phyloP scores from a whole-genome alignment of 371 early-diverging fungal genomes.

The Lichtheimia ramosa region DNA sequence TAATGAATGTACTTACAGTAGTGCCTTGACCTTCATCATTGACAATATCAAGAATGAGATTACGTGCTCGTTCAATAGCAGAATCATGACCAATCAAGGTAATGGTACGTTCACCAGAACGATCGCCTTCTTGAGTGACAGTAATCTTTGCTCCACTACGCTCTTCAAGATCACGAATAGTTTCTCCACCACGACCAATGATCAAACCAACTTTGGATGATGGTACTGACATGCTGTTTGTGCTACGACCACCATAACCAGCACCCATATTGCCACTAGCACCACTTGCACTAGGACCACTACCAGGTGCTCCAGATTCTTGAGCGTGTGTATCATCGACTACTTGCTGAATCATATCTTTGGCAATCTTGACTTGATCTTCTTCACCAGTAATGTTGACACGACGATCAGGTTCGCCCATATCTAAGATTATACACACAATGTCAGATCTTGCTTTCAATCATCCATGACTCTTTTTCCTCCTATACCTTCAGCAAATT shows the following conservation, averaged over 20 bases:
- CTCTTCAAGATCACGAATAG: constrained; percentile 81
- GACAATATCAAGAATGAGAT: constrained; percentile 80
- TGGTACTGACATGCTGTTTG: constrained; percentile 58
- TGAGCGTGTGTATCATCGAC: constrained; percentile 44
- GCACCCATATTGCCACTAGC: not conserved
- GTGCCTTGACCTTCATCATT: constrained; percentile 18
- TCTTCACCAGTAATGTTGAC: constrained; percentile 65
- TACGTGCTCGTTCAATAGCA: constrained; percentile 72
- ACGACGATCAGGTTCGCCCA: constrained; percentile 56
- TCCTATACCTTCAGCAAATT: constrained; percentile 70
- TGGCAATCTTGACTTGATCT: constrained; percentile 63
- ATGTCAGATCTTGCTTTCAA: not conserved
- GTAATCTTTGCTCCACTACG: constrained; percentile 81
- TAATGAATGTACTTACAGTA: not conserved
- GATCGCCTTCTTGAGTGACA: constrained; percentile 51
- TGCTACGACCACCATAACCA: constrained; percentile 25
- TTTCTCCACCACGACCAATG: constrained; percentile 91
- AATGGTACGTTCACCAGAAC: constrained; percentile 63
- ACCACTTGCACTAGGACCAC: not conserved
- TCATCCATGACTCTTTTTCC: not conserved
- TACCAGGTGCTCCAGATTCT: constrained; percentile 15
- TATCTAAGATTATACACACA: constrained; percentile 23
- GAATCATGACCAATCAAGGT: constrained; percentile 71
- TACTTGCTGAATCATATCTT: constrained; percentile 58
- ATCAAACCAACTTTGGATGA: constrained; percentile 80